phyloP scores from a whole-genome alignment of 2,329 filamentous ascomycete species.

The Paraphaeosphaeria minitans region DNA sequence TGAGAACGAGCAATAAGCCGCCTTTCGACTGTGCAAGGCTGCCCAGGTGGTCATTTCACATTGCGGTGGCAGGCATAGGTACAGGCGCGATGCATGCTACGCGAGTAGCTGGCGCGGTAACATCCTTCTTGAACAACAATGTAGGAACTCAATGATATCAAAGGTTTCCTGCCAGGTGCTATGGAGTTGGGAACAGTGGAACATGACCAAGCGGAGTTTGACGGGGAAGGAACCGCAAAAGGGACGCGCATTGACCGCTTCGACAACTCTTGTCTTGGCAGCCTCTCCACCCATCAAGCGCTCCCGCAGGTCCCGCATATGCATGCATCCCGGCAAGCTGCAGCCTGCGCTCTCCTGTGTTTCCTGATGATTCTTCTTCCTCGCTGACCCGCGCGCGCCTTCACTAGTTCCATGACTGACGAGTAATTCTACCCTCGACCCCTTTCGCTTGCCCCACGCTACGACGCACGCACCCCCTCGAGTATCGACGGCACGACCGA shows the following conservation, averaged over 20 bases:
- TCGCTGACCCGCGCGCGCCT: slow-evolving; percentile 18
- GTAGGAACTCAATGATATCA: too few species aligned
- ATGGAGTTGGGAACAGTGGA: neutral
- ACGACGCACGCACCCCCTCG: slow-evolving; percentile 14
- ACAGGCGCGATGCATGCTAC: too few species aligned
- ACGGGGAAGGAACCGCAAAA: neutral
- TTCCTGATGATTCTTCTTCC: slow-evolving; percentile 14
- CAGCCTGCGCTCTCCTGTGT: slow-evolving; percentile 3
- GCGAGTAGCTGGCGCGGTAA: too few species aligned
- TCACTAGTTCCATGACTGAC: slow-evolving; percentile 17
- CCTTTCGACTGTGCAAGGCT: too few species aligned
- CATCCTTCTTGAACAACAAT: too few species aligned
- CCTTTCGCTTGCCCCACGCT: slow-evolving; percentile 11
- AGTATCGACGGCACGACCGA: neutral
- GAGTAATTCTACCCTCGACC: slow-evolving; percentile 7
- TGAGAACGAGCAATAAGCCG: too few species aligned
- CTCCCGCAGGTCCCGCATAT: slow-evolving; percentile 4
- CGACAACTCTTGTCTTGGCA: slow-evolving; percentile 6
- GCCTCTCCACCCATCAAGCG: slow-evolving; percentile 16
- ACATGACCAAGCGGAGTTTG: slow-evolving; percentile 3
- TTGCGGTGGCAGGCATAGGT: too few species aligned
- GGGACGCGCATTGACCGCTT: slow-evolving; percentile 3
- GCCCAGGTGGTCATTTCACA: too few species aligned
- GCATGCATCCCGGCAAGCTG: slow-evolving; percentile 10
- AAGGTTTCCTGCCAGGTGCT: neutral